phyloP scores from a whole-genome alignment of 148 eudicot species.

The Rhododendron ovatum region DNA sequence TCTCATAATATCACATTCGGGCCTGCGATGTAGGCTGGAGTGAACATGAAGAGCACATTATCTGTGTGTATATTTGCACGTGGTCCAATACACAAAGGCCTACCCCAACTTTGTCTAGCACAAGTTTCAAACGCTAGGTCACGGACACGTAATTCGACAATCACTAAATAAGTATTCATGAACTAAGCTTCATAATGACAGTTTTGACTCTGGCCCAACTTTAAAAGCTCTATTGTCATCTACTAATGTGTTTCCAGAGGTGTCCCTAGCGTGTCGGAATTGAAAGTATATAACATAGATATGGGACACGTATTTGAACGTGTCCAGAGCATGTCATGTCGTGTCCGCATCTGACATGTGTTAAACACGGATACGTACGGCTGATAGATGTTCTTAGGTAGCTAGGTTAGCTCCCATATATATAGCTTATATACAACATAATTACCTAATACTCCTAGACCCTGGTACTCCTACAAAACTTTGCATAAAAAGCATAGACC shows the following conservation, averaged over 20 bases:
- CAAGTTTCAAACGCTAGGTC: not conserved
- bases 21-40: not conserved
- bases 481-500: not conserved
- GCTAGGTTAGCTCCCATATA: not conserved
- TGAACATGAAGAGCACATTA: not conserved
- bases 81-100: not conserved
- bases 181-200: not conserved
- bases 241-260: not conserved
- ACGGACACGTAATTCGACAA: not conserved
- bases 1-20: not conserved
- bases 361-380: not conserved
- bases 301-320: not conserved
- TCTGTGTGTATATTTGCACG: not conserved
- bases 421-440: not conserved
- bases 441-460: not conserved
- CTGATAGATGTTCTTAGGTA: not conserved
- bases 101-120: not conserved
- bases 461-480: not conserved
- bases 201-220: not conserved
- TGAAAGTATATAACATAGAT: not conserved
- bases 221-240: not conserved
- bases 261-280: not conserved
- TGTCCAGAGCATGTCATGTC: not conserved
- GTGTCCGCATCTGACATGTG: not conserved
- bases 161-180: not conserved